Base-by-base conservation (phyloP, 768 basidiomycete genomes). In the Mycena kentingensis region DNA sequence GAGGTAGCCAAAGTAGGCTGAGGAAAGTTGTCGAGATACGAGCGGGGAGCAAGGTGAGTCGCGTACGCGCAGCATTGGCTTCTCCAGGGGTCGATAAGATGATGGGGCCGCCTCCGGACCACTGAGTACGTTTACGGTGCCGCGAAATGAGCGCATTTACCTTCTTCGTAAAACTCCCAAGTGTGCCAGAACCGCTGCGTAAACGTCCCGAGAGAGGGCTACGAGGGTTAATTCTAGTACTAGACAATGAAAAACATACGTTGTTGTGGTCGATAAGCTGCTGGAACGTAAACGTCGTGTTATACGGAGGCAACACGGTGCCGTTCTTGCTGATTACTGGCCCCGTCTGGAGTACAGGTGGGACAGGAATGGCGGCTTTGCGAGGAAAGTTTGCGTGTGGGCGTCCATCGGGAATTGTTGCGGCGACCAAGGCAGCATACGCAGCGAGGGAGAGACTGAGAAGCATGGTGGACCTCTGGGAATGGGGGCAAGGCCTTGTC, bases 171-270 rank as follows among this genome's bases (percentile, higher is more conserved):
- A 60, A 74, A 86, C 65, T 88, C 83, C 66, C 74, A 85, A 26
- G 81, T 81, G 53, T 80, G 74, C 85, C 85, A 89, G 67, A 77
- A 89, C 29, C 88, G 79, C 67, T 89, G 88, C 63, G 82, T 73
- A 69, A 90, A 90, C n/a, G 86, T 89, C 18, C 88, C 88, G 19
- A 80, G 69, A 24, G 74, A 70, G n/a, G 84, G 81, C 55, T 81
- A 65, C 60, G 71, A 62, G 77, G 77, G 12, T 60, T 80, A 12
- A 27, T 19, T 8, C 8, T 19, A 16, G 6, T 3, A 41, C 19
- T 7, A 2, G 26, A 21, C 26, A 12, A 19, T 11, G 31, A 16
- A 34, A 34, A 2, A 49, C 36, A 5, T 27, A 58, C 56, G 25
- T 74, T 72, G 55, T 70, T 75, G 62, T 80, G 78, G 66, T 80